Percentiles rank a stretch among this genome's conserved stretches.
phyloP scores from a whole-genome alignment of 768 basidiomycete species.

The Trametes cingulata region DNA sequence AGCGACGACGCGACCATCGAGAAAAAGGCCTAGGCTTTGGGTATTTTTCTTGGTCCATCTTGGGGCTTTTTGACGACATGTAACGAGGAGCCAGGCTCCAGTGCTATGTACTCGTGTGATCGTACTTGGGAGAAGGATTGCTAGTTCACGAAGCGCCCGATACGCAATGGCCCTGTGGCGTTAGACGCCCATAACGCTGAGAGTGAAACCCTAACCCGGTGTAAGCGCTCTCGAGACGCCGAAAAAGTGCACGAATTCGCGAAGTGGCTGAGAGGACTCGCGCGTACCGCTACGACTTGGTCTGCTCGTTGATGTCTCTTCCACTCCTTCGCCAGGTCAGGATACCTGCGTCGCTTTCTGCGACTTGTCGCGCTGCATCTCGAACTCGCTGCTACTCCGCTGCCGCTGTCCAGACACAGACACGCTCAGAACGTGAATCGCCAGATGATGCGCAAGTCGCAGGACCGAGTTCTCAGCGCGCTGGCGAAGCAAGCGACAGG shows the following conservation, averaged over 20 bases:
- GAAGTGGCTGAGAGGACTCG: constrained; percentile 1
- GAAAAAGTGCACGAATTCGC: background rate
- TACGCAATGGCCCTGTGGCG: no score
- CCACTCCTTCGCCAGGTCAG: constrained; percentile 17
- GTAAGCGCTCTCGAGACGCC: background rate
- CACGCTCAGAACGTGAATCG: constrained; percentile 1
- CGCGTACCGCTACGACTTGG: background rate
- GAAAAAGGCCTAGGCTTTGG: constrained; percentile 15
- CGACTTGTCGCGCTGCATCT: constrained; percentile 5
- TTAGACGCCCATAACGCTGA: background rate
- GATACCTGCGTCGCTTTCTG: constrained; percentile 8
- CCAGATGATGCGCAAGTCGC: constrained; percentile 7
- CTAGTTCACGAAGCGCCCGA: no score
- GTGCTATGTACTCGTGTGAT: no score
- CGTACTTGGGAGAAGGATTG: no score
- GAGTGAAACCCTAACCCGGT: background rate
- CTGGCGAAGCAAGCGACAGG: background rate
- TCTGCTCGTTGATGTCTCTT: constrained; percentile 16
- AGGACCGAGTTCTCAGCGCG: constrained; percentile 10
- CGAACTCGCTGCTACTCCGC: constrained; percentile 9
- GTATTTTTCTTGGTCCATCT: background rate
- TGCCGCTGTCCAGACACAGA: background rate
- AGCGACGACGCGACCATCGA: constrained; percentile 19
- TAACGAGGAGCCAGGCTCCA: background rate
- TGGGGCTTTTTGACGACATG: background rate